phyloP scores from a whole-genome alignment of 306 rosid species.

The Corylus avellana region DNA sequence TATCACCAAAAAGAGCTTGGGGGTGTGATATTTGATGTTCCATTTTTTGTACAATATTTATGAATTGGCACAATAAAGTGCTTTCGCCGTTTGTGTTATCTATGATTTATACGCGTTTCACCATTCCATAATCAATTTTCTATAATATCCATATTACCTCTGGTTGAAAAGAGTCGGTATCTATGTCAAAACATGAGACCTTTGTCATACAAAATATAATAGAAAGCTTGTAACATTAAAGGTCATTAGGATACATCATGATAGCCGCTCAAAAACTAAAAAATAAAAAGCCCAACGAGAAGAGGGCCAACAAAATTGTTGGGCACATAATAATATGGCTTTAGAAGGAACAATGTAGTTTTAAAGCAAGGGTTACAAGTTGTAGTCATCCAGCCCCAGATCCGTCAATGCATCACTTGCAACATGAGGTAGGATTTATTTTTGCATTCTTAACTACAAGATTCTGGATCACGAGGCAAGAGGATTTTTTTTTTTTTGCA shows the following conservation, averaged over 20 bases:
- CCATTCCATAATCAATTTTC: too few relatives aligned
- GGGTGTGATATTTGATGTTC: too few relatives aligned
- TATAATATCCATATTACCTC: too few relatives aligned
- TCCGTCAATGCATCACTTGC: conserved; percentile 91
- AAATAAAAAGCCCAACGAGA: neutral
- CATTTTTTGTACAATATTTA: too few relatives aligned
- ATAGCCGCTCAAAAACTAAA: too few relatives aligned
- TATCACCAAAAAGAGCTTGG: too few relatives aligned
- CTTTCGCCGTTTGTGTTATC: too few relatives aligned
- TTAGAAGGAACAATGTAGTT: neutral
- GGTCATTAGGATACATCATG: neutral
- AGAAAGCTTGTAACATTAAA: neutral
- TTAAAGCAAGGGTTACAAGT: conserved; percentile 38
- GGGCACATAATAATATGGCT: neutral
- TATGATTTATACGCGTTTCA: too few relatives aligned
- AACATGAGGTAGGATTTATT: conserved; percentile 34
- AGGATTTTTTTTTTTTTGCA: conserved; percentile 40
- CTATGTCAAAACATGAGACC: neutral
- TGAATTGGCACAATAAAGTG: too few relatives aligned
- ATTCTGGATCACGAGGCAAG: conserved; percentile 90
- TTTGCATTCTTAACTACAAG: conserved; percentile 76
- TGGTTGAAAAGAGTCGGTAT: too few relatives aligned
- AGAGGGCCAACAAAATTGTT: neutral
- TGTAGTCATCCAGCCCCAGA: conserved; percentile 80
- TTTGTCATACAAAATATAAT: neutral